Base-by-base conservation (phyloP, 2,329 filamentous ascomycete species). In the Colletotrichum liriopes region DNA sequence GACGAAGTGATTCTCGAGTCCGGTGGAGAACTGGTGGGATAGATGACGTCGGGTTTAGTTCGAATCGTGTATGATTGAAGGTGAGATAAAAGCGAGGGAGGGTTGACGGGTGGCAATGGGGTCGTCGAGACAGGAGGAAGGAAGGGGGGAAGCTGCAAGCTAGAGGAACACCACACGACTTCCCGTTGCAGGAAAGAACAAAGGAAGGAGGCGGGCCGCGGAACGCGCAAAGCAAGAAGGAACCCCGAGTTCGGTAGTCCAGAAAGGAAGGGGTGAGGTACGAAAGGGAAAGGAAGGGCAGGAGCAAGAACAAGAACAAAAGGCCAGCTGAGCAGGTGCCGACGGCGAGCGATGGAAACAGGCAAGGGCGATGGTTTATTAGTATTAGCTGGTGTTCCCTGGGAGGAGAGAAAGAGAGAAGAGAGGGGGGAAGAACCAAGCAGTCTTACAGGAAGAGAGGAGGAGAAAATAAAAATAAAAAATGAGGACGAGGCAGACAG, bases 101-200 rank as follows among this genome's bases (percentile, higher is more conserved):
- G 12, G 26, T 35, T 41, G 37, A 23, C 49, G 32, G 23, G 37
- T 32, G 47, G 49, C 37, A 18, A 11, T 35, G 23, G 18, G 16
- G 49, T 41, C 18, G 32, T 23, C 61, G 32, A 20, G 26, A 45
- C 45, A 49, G 51, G 47, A 55, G 37, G 62, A 18, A 23, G 35
- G 41, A 12, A 6, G 62, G 5, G 5, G 39, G n/a, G 61, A 43
- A 41, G 49, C 45, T 58, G 62, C 16, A 26, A 55, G 47, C 47
- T 37, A 16, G 26, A 64, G 37, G 47, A 52, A 39, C 20, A 52
- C 45, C 43, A 18, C 41, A 39, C 52, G 54, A 39, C 37, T 23
- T 64, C 26, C 61, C 61, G 61, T 55, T 64, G 49, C 37, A 23
- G 49, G 26, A 41, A 43, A 32, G 61, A 64, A 64, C 37, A 64